Evolutionary conservation across 2,329 filamentous ascomycete species (phyloP), one percentile per base, ranked within the genome.

Genomic region (Arthrinium phaeospermum): DNA sequence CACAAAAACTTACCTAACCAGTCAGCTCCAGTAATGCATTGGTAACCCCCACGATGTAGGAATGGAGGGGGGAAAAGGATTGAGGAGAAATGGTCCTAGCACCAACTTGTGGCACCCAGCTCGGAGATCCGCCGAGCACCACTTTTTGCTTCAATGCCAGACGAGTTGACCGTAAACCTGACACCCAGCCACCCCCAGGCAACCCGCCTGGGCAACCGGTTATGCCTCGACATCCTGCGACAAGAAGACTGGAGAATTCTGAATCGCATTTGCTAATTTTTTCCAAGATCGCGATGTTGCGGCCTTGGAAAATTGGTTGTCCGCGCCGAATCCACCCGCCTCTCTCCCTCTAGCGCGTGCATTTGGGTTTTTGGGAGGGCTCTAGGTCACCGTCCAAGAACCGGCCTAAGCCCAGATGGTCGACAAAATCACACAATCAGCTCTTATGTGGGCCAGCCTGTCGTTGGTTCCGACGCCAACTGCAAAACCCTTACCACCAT

Each of bases 51-150:
- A 64, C 57, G 57, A 24, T 41, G 57, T 8, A 64, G 22, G 37
- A 64, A n/a, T 34, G 57, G 34, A 64, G 22, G 57, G 57, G 57
- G 57, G 53, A 46, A 57, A 57, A 64, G 10, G 22, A 41, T n/a
- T 64, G 57, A 64, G 57, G 57, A 64, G 57, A 64, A 64, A 64
- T 64, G 57, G 57, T 41, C 57, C 57, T n/a, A 64, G 57, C 57
- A 61, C 53, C 7, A 30, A 30, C 19, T 13, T 41, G 37, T 41
- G 37, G 37, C 10, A 13, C 5, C 10, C 24, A 34, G 53, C 57
- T 64, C 57, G 57, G 57, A 64, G 57, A 64, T 64, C 57, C 57
- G 57, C 57, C 57, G 57, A 64, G 57, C 57, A 64, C 53, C 30
- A 61, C 53, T 16, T 37, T 57, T 57, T 19, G 49, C 16, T 34